Percentiles rank a stretch among this genome's conserved stretches.
Conservation (phyloP, 1,284 basidiomycete species). For the Pholiota adiposa region DNA sequence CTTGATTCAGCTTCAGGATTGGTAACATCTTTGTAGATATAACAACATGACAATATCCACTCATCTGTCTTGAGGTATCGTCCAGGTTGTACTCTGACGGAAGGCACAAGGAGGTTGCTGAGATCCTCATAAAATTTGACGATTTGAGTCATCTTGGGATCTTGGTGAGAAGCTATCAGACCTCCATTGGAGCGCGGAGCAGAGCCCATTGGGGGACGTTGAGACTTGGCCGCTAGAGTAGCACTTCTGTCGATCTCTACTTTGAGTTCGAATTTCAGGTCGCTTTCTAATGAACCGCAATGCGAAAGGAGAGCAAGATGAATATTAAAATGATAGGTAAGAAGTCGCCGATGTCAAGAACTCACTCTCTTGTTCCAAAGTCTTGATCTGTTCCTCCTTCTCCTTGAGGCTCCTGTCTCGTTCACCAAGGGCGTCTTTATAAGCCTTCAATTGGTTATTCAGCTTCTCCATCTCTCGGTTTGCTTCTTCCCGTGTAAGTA, state of each 20-base stretch:
- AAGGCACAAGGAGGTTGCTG: slow-evolving; percentile 58
- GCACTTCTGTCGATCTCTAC: slow-evolving; percentile 65
- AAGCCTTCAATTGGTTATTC: slow-evolving; percentile 51
- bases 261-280: slow-evolving; percentile 54
- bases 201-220: slow-evolving; percentile 34
- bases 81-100: slow-evolving; percentile 46
- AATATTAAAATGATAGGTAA: no score
- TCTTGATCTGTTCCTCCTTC: slow-evolving; percentile 48
- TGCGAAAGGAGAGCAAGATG: background rate
- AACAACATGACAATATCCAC: slow-evolving; percentile 53
- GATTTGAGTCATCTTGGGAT: slow-evolving; percentile 54
- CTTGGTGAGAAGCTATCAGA: slow-evolving; percentile 41
- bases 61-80: slow-evolving; percentile 43
- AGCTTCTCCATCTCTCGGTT: slow-evolving; percentile 64
- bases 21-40: slow-evolving; percentile 48
- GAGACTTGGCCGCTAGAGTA: slow-evolving; percentile 44
- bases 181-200: slow-evolving; percentile 34
- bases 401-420: slow-evolving; percentile 48
- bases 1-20: slow-evolving; percentile 31
- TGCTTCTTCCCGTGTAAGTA: slow-evolving; percentile 73
- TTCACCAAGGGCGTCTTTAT: slow-evolving; percentile 48
- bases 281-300: slow-evolving; percentile 45
- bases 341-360: slow-evolving; percentile 3
- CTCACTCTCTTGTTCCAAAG: slow-evolving; percentile 53
- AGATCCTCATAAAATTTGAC: slow-evolving; percentile 65